A percentile compares a stretch with the other conserved stretches of the same genome.
Conservation (phyloP, 2,329 filamentous ascomycete species). For the Biscogniauxia mediterranea region DNA sequence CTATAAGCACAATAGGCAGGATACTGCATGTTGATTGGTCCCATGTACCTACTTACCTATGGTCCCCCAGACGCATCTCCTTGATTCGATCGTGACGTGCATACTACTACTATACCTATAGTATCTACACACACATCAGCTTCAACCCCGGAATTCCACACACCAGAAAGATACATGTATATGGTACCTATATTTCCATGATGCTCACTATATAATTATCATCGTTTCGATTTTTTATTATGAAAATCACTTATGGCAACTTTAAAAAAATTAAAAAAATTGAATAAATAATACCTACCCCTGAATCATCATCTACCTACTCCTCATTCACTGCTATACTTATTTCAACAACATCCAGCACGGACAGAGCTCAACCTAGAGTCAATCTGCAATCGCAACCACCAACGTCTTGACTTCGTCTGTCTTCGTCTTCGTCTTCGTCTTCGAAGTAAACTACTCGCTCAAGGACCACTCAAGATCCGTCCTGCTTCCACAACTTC, state of each 20-base stretch:
- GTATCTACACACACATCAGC: background rate
- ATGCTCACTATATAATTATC: too few relatives aligned
- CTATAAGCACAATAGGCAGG: too few relatives aligned
- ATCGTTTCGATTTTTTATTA: too few relatives aligned
- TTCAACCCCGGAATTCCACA: too few relatives aligned
- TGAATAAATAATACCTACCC: too few relatives aligned
- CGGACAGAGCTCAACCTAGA: background rate
- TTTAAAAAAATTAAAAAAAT: too few relatives aligned
- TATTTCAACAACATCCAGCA: background rate
- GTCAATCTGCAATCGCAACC: constrained; percentile 1
- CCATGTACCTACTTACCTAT: too few relatives aligned
- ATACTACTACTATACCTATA: background rate
- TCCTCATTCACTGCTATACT: too few relatives aligned
- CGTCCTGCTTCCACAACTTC: constrained; percentile 5
- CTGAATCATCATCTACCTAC: too few relatives aligned
- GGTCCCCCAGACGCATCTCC: background rate
- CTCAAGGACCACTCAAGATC: constrained; percentile 1
- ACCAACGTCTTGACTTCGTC: background rate
- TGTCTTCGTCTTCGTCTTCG: background rate
- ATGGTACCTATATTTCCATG: too few relatives aligned
- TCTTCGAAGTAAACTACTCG: constrained; percentile 4
- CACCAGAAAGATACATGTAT: too few relatives aligned
- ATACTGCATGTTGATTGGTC: background rate
- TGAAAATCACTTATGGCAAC: too few relatives aligned
- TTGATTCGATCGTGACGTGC: background rate